Base-by-base conservation (phyloP, 768 basidiomycete genomes). In the Russula foetens region DNA sequence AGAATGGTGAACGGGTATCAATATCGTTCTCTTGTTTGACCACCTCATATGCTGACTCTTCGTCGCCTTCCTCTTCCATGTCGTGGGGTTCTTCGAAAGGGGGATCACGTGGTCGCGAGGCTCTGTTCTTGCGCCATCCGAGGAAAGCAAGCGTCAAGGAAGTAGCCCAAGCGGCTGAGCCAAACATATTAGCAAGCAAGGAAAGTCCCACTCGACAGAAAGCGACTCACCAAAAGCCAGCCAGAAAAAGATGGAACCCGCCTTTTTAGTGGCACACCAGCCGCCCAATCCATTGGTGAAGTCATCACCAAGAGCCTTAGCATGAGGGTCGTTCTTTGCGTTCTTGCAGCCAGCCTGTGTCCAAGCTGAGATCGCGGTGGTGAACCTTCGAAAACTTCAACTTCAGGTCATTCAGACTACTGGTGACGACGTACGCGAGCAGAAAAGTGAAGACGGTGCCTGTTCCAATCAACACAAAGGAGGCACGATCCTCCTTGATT, bases 221-320 rank as follows among this genome's bases (percentile, higher is more conserved):
- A 17, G 9, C 19, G 8, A 76, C 84, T 49, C 66, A 90, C 91
- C 78, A 56, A 91, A 90, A 1, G 83, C 77, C 9, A 92, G 71
- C 94, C 93, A 96, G 70, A 94, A 87, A 74, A 98, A 97, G 48
- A 95, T 82, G 5, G 84, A 84, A 0, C 82, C 90, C 2, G 94
- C 94, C 67, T 92, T 93, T 75, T 97, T 98, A 7, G 94, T 95
- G 64, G 78, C 84, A 73, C 94, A 98, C 90, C 91, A 97, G 0
- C 88, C 84, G 4, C 79, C 73, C 2, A 98, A 76, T 21, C 76
- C 90, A 4, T 77, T 77, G 63, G 80, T 79, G 71, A 88, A 98
- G 59, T 78, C 81, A 31, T 79, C 75, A 21, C 88, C 86, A 14
- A 83, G 78, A 33, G 72, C 70, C 52, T 77, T 77, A 0, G 84